Evolutionary conservation across 768 basidiomycete genomes (phyloP).

Genomic region (Suillus variegatus): DNA sequence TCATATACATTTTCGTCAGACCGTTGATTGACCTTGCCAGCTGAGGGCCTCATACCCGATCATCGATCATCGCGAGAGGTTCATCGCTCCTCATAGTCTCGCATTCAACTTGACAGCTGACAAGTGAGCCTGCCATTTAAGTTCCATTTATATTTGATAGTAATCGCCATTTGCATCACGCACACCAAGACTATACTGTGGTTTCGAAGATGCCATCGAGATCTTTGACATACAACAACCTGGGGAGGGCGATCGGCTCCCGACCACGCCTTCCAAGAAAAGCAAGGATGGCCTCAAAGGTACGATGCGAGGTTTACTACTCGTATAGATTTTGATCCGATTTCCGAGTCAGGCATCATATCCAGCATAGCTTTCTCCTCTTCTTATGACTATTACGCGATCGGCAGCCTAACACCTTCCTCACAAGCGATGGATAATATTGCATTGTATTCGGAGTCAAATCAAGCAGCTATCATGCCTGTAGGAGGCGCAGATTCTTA

Average conservation of each 20-base stretch:
- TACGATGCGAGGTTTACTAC: conserved; percentile 24
- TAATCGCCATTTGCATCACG: background rate
- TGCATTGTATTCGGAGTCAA: conserved; percentile 64
- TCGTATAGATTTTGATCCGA: conserved; percentile 2
- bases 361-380: conserved; percentile 81
- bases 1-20: background rate
- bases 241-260: conserved; percentile 70
- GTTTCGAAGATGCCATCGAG: conserved; percentile 84
- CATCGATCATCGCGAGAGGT: conserved; percentile 90
- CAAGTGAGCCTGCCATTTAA: conserved; percentile 47
- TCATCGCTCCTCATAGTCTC: conserved; percentile 83
- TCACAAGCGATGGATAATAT: conserved; percentile 52
- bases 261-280: conserved; percentile 72
- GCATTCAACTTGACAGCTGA: conserved; percentile 71
- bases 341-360: conserved; percentile 64
- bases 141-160: background rate
- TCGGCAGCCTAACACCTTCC: conserved; percentile 67
- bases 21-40: conserved; percentile 38
- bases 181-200: conserved; percentile 75
- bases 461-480: conserved; percentile 57
- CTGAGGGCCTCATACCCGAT: conserved; percentile 90
- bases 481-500: conserved; percentile 50
- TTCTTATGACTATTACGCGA: conserved; percentile 69
- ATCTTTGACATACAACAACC: conserved; percentile 77
- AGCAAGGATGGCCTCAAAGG: conserved; percentile 89